Conservation (phyloP, 2,329 filamentous ascomycete species). For the Ophiocordyceps australis region DNA sequence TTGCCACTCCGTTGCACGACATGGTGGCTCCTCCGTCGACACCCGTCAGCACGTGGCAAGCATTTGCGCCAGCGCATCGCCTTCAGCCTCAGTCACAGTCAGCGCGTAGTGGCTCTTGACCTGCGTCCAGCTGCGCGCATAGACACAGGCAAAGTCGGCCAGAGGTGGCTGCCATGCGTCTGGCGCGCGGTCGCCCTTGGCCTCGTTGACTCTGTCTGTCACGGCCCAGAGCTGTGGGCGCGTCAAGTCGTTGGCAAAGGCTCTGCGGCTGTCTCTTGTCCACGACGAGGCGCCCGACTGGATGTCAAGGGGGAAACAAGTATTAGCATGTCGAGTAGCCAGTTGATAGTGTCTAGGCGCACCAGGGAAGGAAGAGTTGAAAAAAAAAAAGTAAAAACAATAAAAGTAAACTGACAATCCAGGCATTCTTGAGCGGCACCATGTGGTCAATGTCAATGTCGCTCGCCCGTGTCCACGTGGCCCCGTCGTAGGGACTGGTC, state of each 20-base stretch:
- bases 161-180: conserved; percentile 62
- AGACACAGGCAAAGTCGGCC: conserved; percentile 55
- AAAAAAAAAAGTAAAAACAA: background rate
- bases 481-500: conserved; percentile 58
- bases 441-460: conserved; percentile 75
- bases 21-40: background rate
- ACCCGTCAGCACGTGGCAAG: conserved; percentile 10
- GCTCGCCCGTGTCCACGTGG: conserved; percentile 44
- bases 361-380: background rate
- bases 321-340: background rate
- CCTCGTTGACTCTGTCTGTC: conserved; percentile 56
- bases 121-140: conserved; percentile 58
- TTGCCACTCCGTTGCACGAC: no score
- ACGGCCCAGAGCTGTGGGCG: conserved; percentile 66
- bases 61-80: conserved; percentile 38
- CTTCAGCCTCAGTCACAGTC: conserved; percentile 54
- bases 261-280: conserved; percentile 47
- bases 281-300: conserved; percentile 54
- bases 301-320: conserved; percentile 1
- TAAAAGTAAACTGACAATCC: conserved; percentile 45
- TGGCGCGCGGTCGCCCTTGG: conserved; percentile 56
- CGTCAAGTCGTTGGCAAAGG: conserved; percentile 61
- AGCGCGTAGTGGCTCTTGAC: conserved; percentile 60
- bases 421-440: conserved; percentile 65
- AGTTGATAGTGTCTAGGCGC: background rate